Conservation (phyloP, 1,284 basidiomycete species). For the Abortiporus biennis region DNA sequence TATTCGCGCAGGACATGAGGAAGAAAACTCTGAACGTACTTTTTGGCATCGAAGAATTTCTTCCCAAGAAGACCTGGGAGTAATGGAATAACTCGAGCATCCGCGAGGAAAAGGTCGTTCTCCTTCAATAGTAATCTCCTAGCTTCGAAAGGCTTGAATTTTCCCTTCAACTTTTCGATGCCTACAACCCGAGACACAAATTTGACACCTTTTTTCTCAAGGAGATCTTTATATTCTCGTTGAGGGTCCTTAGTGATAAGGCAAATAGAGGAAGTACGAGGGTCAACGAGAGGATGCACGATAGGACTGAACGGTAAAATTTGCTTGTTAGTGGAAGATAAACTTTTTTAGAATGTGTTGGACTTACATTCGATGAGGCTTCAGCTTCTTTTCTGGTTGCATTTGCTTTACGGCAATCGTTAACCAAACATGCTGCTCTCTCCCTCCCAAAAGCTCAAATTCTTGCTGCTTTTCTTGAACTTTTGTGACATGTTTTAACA, state of each 20-base stretch:
- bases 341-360: neutral
- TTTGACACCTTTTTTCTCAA: constrained; percentile 73
- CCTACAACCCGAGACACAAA: constrained; percentile 94
- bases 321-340: neutral
- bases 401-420: constrained; percentile 81
- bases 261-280: constrained; percentile 74
- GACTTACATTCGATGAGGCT: constrained; percentile 80
- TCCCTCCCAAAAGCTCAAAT: constrained; percentile 71
- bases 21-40: constrained; percentile 44
- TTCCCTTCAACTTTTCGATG: constrained; percentile 83
- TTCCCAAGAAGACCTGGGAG: constrained; percentile 85
- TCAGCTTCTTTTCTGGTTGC: constrained; percentile 69
- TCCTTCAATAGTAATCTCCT: constrained; percentile 81
- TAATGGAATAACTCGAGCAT: constrained; percentile 84
- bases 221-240: constrained; percentile 90
- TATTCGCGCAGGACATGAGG: constrained; percentile 2
- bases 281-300: constrained; percentile 79
- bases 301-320: constrained; percentile 51
- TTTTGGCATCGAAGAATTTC: constrained; percentile 92
- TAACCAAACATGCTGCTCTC: constrained; percentile 83
- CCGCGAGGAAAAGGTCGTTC: constrained; percentile 90
- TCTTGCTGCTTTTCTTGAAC: constrained; percentile 60
- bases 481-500: constrained; percentile 66
- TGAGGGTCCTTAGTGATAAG: constrained; percentile 96
- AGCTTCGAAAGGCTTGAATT: constrained; percentile 92